Evolutionary conservation across 768 basidiomycete species (phyloP), one percentile per base, ranked within the genome.

Genomic region (Suillus occidentalis): DNA sequence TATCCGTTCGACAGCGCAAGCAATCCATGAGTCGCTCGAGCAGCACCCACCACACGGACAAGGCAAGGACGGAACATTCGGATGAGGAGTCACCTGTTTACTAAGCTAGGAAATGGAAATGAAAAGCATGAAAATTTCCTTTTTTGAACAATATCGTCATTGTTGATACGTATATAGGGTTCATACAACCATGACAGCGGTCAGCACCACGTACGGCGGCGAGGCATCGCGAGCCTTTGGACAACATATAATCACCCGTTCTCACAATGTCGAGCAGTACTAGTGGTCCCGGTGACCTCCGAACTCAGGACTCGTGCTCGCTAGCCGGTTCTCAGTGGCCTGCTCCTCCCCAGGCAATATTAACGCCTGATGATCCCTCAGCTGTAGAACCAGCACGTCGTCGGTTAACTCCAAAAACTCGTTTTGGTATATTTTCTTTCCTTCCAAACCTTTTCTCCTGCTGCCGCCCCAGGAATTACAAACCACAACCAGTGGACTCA

Each of bases 371-470:
- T 61, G 80, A 83, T 67, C 75, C 81, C 36, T 71, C 76, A 45
- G 80, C 77, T 8, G 80, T 78, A 13, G 79, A 84, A 20, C 69
- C 79, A 16, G 87, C 86, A 39, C 81, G 83, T 31, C 81, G 78
- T 63, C 84, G 81, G 67, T 69, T 86, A 40, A 61, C 75, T 5
- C 73, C 72, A 28, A 83, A 78, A 52, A 73, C 78, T 28, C 72
- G 73, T 49, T 72, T 81, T 18, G 72, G 69, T 43, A 68, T 61
- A 59, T 62, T 72, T 57, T 56, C 81, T 61, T 81, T 78, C 16
- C 68, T 79, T 57, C 75, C 75, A 13, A 76, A 69, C 56, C 70
- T 79, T 0, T 76, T 67, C 40, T 25, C 53, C 22, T 61, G 45
- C 31, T 60, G 62, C 70, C 45, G 68, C 49, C 52, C 43, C 53